Evolutionary conservation across 768 basidiomycete species (phyloP), one percentile per base, ranked within the genome.

Genomic region (Tulasnella sp.): DNA sequence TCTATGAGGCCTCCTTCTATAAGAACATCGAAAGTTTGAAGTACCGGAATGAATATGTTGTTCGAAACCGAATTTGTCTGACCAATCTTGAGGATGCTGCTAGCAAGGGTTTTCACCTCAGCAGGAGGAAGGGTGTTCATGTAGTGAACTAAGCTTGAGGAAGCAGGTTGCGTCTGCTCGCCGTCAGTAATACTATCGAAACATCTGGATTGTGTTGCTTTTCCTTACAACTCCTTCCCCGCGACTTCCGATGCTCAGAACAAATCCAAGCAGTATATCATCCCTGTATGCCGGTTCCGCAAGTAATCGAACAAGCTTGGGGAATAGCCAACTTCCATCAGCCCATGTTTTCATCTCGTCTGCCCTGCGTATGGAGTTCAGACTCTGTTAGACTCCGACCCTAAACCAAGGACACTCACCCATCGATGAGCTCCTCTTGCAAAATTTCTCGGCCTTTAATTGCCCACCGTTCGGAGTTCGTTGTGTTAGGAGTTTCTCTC

Each of bases 211-310:
- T 22, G 6, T 8, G 17, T 45, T 17, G 42, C 31, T 34, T 36
- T 67, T 58, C 83, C 92, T 83, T 81, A 97, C 96, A 6, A 91
- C 93, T 80, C 91, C 92, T 77, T 93, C 90, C 11, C 94, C 94
- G 83, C 89, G 91, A 82, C 92, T 93, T 42, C 91, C 92, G 45
- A 94, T 85, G 80, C 93, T 96, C 74, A 93, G 85, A 15, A 96
- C 86, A 8, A 97, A 81, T 15, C 94, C 94, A 12, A 85, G 84
- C 64, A 97, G 85, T 71, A 97, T 81, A 36, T 85, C 81, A 74
- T 83, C 83, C 54, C 93, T 87, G 82, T 92, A 96, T 69, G 85
- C 84, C 42, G 84, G 82, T 71, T 93, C 85, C 74, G 88, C 86
- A 42, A 94, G 85, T 31, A 94, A 84, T 70, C 84, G 88, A 70